These are phyloP conservation scores for Circinella minor DNA, from an alignment of 371 early-diverging fungal genomes.

Conservation along the genomic window DNA sequence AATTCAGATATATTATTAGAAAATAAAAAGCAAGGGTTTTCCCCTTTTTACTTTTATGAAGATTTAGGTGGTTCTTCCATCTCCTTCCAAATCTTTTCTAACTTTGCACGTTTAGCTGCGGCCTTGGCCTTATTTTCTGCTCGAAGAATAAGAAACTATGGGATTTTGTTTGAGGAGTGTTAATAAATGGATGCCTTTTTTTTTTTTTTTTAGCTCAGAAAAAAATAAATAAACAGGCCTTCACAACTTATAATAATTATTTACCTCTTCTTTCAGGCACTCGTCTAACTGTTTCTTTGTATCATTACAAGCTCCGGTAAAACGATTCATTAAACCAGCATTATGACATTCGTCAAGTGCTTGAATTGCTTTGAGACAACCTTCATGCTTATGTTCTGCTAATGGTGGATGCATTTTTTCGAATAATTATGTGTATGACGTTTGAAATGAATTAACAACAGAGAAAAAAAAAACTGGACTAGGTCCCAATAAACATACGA, in stretches of 20 bases:
- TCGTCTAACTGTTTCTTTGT: slow-evolving; percentile 43
- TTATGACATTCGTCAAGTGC: slow-evolving; percentile 50
- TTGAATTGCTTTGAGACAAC: slow-evolving; percentile 47
- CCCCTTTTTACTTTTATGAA: neutral
- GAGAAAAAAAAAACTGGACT: too few relatives aligned
- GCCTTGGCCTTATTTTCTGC: slow-evolving; percentile 41
- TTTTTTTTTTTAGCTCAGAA: too few relatives aligned
- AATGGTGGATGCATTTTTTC: slow-evolving; percentile 52
- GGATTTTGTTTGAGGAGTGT: too few relatives aligned
- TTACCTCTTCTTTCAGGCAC: slow-evolving; percentile 51
- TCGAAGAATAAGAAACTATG: slow-evolving; percentile 42
- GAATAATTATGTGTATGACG: neutral
- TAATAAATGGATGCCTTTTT: too few relatives aligned
- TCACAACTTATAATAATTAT: neutral
- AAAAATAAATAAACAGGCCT: too few relatives aligned
- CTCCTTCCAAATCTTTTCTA: slow-evolving; percentile 52
- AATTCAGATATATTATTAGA: too few relatives aligned
- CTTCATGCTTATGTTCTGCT: slow-evolving; percentile 48
- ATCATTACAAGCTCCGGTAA: slow-evolving; percentile 47
- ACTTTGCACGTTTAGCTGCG: slow-evolving; percentile 41
- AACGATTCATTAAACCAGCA: slow-evolving; percentile 50
- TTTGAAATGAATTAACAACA: too few relatives aligned
- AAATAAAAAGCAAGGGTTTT: too few relatives aligned
- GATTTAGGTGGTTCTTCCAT: slow-evolving; percentile 46
- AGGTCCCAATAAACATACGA: too few relatives aligned